phyloP scores from a whole-genome alignment of 2,329 filamentous ascomycete species.

The Diaporthe australafricana region DNA sequence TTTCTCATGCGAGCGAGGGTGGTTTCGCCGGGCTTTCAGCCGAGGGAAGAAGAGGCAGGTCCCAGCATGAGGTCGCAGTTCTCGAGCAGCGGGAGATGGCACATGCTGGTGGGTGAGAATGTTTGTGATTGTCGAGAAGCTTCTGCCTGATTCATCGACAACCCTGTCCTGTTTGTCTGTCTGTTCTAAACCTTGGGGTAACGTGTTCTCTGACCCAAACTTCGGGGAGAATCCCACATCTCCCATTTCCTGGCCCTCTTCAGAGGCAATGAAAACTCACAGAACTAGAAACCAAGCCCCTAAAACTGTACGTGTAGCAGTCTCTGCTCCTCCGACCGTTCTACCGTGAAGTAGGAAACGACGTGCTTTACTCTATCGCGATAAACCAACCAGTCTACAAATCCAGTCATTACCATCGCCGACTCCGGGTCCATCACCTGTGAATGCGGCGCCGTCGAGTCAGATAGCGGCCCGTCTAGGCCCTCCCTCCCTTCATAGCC shows the following conservation, averaged over 20 bases:
- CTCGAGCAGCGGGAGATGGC: not conserved
- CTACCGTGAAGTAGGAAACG: not conserved
- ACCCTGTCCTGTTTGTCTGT: not conserved
- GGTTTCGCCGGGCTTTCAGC: not conserved
- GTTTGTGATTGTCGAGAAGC: not conserved
- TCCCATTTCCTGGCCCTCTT: not conserved
- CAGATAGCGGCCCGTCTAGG: constrained; percentile 17
- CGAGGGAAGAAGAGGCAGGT: no score
- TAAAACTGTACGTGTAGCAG: not conserved
- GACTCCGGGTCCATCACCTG: not conserved
- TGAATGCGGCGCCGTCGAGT: not conserved
- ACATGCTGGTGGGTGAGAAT: not conserved
- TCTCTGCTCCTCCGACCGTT: not conserved
- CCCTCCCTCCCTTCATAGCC: constrained; percentile 61
- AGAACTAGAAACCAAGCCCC: constrained; percentile 10
- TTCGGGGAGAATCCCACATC: not conserved
- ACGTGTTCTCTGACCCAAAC: not conserved
- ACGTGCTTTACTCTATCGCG: constrained; percentile 1
- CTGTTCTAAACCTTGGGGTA: constrained; percentile 3
- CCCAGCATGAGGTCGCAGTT: not conserved
- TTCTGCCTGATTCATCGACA: not conserved
- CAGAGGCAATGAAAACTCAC: not conserved
- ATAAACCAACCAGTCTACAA: constrained; percentile 5
- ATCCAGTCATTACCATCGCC: constrained; percentile 12
- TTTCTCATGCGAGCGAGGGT: not conserved